phyloP scores from a whole-genome alignment of 352 stramenopile genomes.

The Phytophthora tentaculata region DNA sequence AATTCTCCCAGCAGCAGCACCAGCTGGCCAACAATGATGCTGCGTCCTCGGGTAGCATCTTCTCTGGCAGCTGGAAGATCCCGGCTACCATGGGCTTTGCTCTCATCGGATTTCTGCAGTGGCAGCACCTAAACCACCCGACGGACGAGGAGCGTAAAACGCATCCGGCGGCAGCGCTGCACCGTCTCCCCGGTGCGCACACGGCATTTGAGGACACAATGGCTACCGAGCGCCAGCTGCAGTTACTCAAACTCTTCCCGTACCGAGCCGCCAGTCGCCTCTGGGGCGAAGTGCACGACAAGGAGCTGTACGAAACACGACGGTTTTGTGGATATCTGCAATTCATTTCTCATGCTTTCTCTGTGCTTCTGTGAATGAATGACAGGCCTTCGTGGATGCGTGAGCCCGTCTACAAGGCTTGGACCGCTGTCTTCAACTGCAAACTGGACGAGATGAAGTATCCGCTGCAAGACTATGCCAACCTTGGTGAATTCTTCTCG shows the following conservation, averaged over 20 bases:
- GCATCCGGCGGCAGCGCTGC: conserved; percentile 53
- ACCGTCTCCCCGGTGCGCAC: conserved; percentile 54
- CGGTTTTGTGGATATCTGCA: background rate
- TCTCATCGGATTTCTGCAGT: conserved; percentile 77
- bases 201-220: conserved; percentile 74
- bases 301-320: conserved; percentile 64
- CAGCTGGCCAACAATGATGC: background rate
- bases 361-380: background rate
- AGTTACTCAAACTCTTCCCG: conserved; percentile 78
- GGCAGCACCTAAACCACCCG: conserved; percentile 68
- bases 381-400: conserved; percentile 69
- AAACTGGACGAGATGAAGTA: conserved; percentile 89
- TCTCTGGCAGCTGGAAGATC: conserved; percentile 67
- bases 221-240: conserved; percentile 71
- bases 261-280: conserved; percentile 80
- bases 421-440: conserved; percentile 79
- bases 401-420: conserved; percentile 83
- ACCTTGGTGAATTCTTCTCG: conserved; percentile 88
- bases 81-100: conserved; percentile 67
- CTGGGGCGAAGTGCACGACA: conserved; percentile 81
- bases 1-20: conserved; percentile 16
- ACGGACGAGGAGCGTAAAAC: conserved; percentile 71
- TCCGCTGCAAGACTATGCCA: conserved; percentile 72
- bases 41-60: conserved; percentile 10
- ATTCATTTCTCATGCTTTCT: conserved; percentile 11